Conservation (phyloP, 768 basidiomycete species). For the Collybia nuda region DNA sequence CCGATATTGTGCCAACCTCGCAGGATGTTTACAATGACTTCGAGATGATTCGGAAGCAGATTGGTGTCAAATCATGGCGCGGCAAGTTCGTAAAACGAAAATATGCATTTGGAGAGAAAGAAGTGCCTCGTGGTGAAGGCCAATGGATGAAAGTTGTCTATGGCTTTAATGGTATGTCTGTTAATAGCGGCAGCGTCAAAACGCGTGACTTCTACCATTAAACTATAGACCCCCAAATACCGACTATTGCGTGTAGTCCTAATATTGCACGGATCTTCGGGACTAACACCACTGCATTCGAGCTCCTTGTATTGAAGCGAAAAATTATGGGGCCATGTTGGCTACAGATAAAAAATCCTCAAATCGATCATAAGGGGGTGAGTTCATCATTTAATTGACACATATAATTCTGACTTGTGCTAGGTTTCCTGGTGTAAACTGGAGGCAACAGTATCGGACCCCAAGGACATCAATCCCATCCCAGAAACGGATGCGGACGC, state of each 20-base stretch:
- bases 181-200: not conserved
- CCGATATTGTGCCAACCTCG: conserved; percentile 69
- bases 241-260: conserved; percentile 69
- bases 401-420: not conserved
- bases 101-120: conserved; percentile 88
- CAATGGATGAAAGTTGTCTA: conserved; percentile 96
- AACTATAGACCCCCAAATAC: conserved; percentile 67
- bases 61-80: conserved; percentile 74
- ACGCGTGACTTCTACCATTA: too few relatives aligned
- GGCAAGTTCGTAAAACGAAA: conserved; percentile 85
- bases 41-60: conserved; percentile 69
- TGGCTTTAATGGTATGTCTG: conserved; percentile 71
- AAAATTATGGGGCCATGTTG: conserved; percentile 99
- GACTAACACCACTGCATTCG: conserved; percentile 90
- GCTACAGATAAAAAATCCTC: conserved; percentile 80
- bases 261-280: conserved; percentile 90
- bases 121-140: conserved; percentile 75
- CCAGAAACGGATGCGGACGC: conserved; percentile 66
- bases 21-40: conserved; percentile 84
- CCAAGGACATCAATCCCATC: conserved; percentile 87
- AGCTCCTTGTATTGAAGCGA: conserved; percentile 88
- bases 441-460: conserved; percentile 79
- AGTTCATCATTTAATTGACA: conserved; percentile 20
- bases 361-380: conserved; percentile 79
- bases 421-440: conserved; percentile 98